Base-by-base conservation (phyloP, 805 yeast species). In the Candida endomychidarum region DNA sequence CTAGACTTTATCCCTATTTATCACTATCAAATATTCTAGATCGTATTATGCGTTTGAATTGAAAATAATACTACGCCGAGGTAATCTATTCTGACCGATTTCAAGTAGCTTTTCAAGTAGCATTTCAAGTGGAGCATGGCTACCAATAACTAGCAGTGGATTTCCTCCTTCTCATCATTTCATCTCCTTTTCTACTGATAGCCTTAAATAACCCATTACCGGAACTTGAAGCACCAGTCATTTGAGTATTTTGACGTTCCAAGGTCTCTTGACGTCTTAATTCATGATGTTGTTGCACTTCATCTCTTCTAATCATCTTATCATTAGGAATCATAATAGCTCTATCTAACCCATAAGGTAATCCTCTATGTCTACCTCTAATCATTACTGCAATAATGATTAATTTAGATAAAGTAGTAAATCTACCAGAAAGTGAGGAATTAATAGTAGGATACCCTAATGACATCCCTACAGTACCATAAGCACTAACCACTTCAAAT, bases 311-410 rank as follows among this genome's bases (percentile, higher is more conserved):
- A 19, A 75, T 74, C 75, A 83, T 71, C 45, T 77, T 75, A 11
- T 80, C 83, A 38, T 83, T 77, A 6, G 95, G 91, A 37, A 91
- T 60, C 73, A 91, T 81, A 48, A 93, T 85, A 25, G 99, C 98
- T 58, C 99, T 80, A 63, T 93, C 99, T 42, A 93, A 75, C 0
- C 90, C 71, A 57, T 91, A 89, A 1, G 99, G 99, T 43, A 93
- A 71, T 25, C 98, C 98, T 75, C 99, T 86, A 55, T 90, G 97
- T 43, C 97, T 75, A 8, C 99, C 98, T 67, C 99, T 79, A 32
- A 93, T 75, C 85, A 93, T 80, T 83, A 89, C 80, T 4, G 89
- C 91, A 48, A 87, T 80, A 26, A 93, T 80, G 2, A 91, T 86
- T 32, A 93, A 68, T 56, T 93, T 93, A 1, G 96, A 84, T 6